Evolutionary conservation across 495 filamentous ascomycete genomes (phyloP).

Genomic region (Hypoxylon cercidicola): DNA sequence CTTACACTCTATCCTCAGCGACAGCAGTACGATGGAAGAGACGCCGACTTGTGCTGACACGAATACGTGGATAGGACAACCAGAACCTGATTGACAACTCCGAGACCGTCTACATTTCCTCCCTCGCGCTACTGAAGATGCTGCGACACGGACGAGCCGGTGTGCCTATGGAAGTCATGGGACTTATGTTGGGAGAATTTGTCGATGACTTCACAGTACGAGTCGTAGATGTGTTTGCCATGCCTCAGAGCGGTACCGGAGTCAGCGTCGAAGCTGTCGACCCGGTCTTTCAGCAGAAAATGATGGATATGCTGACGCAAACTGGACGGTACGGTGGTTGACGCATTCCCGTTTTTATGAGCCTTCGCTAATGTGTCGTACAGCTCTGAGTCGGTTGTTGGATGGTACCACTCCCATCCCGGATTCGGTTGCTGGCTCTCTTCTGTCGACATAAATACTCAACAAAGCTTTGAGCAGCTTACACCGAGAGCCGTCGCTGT

Average conservation of each 20-base stretch:
- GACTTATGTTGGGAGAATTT: conserved; percentile 97
- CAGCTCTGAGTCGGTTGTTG: conserved; percentile 95
- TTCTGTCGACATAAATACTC: conserved; percentile 98
- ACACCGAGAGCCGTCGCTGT: conserved; percentile 96
- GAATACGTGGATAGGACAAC: conserved; percentile 71
- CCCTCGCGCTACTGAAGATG: conserved; percentile 97
- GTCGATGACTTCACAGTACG: conserved; percentile 99
- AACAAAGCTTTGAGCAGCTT: conserved; percentile 98
- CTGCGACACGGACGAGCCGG: conserved; percentile 94
- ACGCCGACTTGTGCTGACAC: conserved; percentile 10
- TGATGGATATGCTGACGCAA: conserved; percentile 99
- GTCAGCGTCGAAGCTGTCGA: conserved; percentile 99
- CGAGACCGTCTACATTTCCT: conserved; percentile 99
- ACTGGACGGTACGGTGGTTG: conserved; percentile 80
- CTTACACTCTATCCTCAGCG: not conserved
- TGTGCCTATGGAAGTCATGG: conserved; percentile 99
- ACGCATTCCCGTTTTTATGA: not conserved
- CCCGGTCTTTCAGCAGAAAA: conserved; percentile 98
- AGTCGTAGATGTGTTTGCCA: conserved; percentile 97
- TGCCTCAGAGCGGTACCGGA: conserved; percentile 99
- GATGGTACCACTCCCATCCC: conserved; percentile 99
- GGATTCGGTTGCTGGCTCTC: conserved; percentile 99
- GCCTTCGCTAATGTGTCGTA: conserved; percentile 13
- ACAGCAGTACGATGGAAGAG: too few species aligned
- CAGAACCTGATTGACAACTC: conserved; percentile 94